Evolutionary conservation across 352 stramenopile species (phyloP).

Genomic region (Phytophthora boehmeriae): DNA sequence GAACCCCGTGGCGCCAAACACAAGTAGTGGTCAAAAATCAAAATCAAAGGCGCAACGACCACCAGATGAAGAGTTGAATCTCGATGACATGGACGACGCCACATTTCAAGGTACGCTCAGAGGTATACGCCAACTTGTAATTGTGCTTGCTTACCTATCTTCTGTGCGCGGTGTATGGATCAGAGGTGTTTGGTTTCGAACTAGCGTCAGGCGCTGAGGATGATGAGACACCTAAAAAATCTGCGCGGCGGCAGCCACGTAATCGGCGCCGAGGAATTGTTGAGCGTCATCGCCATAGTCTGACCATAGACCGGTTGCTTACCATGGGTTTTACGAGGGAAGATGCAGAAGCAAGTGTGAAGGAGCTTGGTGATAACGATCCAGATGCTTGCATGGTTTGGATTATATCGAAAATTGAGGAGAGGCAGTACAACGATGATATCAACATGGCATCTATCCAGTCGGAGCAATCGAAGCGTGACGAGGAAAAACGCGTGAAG

Average conservation of each 20-base stretch:
- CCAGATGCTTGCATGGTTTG: conserved; percentile 81
- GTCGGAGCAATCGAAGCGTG: conserved; percentile 71
- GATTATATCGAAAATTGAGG: conserved; percentile 78
- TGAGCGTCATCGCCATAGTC: conserved; percentile 47
- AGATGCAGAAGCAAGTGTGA: conserved; percentile 70
- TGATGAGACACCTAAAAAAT: conserved; percentile 26
- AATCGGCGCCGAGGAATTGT: conserved; percentile 18
- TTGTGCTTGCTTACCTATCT: conserved; percentile 7
- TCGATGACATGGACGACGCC: conserved; percentile 4
- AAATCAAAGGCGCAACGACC: conserved; percentile 28
- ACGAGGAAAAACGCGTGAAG: conserved; percentile 64
- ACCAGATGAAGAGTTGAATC: neutral
- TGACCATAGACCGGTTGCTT: conserved; percentile 63
- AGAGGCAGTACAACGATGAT: conserved; percentile 70
- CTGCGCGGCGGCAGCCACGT: conserved; percentile 9
- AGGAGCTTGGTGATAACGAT: conserved; percentile 52
- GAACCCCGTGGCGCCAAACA: conserved; percentile 8
- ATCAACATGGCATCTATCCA: conserved; percentile 79
- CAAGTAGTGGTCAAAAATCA: conserved; percentile 10
- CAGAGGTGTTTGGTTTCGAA: conserved; percentile 13
- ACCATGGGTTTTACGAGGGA: conserved; percentile 66
- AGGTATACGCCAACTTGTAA: too few relatives aligned
- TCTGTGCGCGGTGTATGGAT: conserved; percentile 8
- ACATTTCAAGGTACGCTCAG: conserved; percentile 8
- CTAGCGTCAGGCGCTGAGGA: conserved; percentile 25